phyloP scores from a whole-genome alignment of 768 basidiomycete species.

The Tricholoma terreum region DNA sequence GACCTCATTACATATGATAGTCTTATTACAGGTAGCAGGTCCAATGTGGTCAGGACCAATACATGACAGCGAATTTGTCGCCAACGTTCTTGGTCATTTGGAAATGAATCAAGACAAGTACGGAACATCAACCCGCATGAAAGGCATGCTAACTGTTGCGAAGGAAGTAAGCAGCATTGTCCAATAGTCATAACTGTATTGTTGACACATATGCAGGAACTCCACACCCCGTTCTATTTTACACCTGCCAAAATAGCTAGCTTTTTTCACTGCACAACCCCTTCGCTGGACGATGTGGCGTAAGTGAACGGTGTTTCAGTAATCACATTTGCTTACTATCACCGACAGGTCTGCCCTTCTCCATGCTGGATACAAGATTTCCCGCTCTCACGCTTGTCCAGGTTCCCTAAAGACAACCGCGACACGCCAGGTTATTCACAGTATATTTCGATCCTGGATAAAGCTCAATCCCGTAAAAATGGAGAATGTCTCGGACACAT shows the following conservation, averaged over 20 bases:
- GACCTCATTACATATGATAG: background rate
- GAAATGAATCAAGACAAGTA: constrained; percentile 61
- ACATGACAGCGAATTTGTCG: constrained; percentile 73
- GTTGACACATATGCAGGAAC: constrained; percentile 50
- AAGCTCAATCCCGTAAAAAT: constrained; percentile 78
- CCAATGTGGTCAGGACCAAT: constrained; percentile 96
- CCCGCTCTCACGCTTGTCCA: constrained; percentile 85
- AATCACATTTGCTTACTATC: background rate
- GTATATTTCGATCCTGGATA: constrained; percentile 84
- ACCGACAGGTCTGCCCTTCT: constrained; percentile 77
- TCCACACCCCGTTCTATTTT: constrained; percentile 80
- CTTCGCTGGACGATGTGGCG: constrained; percentile 73
- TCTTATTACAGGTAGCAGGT: constrained; percentile 65
- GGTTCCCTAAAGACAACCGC: constrained; percentile 94
- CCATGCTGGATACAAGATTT: constrained; percentile 79
- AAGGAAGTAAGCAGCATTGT: constrained; percentile 57
- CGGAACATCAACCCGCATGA: constrained; percentile 81
- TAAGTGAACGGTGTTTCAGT: constrained; percentile 34
- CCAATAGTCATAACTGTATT: background rate
- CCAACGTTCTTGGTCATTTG: constrained; percentile 72
- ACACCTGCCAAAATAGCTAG: constrained; percentile 78
- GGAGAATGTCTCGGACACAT: constrained; percentile 74
- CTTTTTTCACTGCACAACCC: constrained; percentile 77
- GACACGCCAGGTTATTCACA: constrained; percentile 64
- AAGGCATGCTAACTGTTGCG: constrained; percentile 92